A percentile compares a stretch with the other conserved stretches of the same genome.
Evolutionary conservation across 352 stramenopile genomes (phyloP).

Genomic region (Discostella stelligera): DNA sequence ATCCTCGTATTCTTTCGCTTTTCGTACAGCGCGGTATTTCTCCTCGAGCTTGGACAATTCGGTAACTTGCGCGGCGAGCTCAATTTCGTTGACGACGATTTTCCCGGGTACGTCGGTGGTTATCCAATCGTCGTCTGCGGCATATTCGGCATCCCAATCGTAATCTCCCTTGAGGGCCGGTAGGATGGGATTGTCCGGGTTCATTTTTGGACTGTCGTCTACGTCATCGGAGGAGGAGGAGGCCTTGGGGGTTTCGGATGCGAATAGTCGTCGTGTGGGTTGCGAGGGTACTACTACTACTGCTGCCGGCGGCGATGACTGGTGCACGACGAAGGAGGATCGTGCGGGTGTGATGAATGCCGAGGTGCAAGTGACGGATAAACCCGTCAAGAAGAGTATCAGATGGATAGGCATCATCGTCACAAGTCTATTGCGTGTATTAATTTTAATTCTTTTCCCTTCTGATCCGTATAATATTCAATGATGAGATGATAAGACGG

Average conservation of each 20-base stretch:
- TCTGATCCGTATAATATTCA: no score
- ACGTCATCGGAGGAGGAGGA: slow-evolving; percentile 7
- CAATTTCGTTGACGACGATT: slow-evolving; percentile 70
- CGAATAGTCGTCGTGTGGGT: not conserved
- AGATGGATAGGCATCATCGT: slow-evolving; percentile 15
- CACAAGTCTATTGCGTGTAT: not conserved
- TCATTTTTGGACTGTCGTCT: slow-evolving; percentile 41
- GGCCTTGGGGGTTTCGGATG: not conserved
- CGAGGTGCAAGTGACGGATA: slow-evolving; percentile 8
- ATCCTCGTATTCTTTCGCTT: slow-evolving; percentile 64
- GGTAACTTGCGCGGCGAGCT: slow-evolving; percentile 55
- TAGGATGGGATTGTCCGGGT: slow-evolving; percentile 67
- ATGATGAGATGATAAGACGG: no score
- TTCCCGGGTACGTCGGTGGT: slow-evolving; percentile 77
- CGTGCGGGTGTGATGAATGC: slow-evolving; percentile 21
- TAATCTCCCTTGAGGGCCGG: slow-evolving; percentile 76
- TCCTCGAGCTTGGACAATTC: slow-evolving; percentile 69
- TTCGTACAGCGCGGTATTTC: slow-evolving; percentile 59
- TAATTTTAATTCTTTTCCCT: no score
- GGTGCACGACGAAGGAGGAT: slow-evolving; percentile 1
- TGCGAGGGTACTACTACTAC: no score
- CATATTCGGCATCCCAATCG: slow-evolving; percentile 78
- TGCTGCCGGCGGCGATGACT: slow-evolving; percentile 3
- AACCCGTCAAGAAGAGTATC: slow-evolving; percentile 15
- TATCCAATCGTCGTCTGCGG: slow-evolving; percentile 75